Percentiles rank a stretch among this genome's conserved stretches.
Conservation (phyloP, 371 early-diverging fungal species). For the Mucor ambiguus region DNA sequence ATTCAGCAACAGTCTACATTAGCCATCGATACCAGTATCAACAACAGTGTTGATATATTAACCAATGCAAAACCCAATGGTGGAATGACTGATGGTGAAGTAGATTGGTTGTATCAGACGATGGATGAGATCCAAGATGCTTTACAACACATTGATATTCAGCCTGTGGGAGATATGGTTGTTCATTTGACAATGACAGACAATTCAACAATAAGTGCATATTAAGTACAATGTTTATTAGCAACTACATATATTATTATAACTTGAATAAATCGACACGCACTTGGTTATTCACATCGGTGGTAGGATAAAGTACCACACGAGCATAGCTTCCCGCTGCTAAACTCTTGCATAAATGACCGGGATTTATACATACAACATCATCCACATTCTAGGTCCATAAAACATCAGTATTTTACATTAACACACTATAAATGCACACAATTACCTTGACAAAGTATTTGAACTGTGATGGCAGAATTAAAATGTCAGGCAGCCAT, state of each 20-base stretch:
- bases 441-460: conserved; percentile 59
- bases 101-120: conserved; percentile 43
- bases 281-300: conserved; percentile 37
- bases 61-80: conserved; percentile 29
- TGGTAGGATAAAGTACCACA: conserved; percentile 65
- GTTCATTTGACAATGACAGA: conserved; percentile 48
- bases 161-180: conserved; percentile 53
- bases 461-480: conserved; percentile 73
- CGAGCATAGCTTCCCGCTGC: conserved; percentile 78
- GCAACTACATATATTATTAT: conserved; percentile 25
- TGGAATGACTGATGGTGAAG: conserved; percentile 30
- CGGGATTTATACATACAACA: conserved; percentile 82
- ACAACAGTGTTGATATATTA: conserved; percentile 19
- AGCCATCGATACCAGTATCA: conserved; percentile 14
- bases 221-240: conserved; percentile 11
- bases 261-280: conserved; percentile 67
- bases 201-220: conserved; percentile 18
- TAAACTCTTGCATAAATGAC: conserved; percentile 62
- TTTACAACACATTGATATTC: conserved; percentile 43
- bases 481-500: conserved; percentile 79
- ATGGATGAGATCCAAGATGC: conserved; percentile 51
- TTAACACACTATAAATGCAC: not conserved
- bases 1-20: not conserved
- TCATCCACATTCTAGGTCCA: conserved; percentile 53
- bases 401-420: not conserved